Evolutionary conservation across 1,284 basidiomycete species (phyloP), one percentile per base, ranked within the genome.

Genomic region (Marasmius oreades): DNA sequence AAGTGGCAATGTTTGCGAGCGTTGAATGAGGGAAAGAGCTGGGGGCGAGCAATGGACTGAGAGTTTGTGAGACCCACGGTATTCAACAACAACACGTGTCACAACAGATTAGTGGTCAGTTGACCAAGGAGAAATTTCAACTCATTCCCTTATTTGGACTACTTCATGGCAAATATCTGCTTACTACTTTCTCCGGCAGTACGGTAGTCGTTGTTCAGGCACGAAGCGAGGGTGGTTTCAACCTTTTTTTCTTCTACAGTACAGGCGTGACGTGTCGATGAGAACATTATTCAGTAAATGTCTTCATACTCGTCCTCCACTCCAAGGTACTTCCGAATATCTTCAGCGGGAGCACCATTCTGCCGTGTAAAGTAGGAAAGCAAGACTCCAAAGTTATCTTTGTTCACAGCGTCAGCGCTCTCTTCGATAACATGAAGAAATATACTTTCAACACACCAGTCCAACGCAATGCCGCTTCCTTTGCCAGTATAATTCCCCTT

Each of bases 401-500:
- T 43, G n/a, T 48, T 16, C 28, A 37, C 36, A 3, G 22, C 28
- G 20, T 43, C 47, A 22, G 48, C 28, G n/a, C n/a, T n/a, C n/a
- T n/a, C n/a, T n/a, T n/a, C n/a, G n/a, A n/a, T n/a, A n/a, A n/a
- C n/a, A n/a, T n/a, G n/a, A n/a, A n/a, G n/a, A n/a, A n/a, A n/a
- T n/a, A n/a, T n/a, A n/a, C n/a, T n/a, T n/a, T n/a, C n/a, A n/a
- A 20, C 82, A 59, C 63, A 93, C 92, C 92, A 45, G 93, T 95
- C 91, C 92, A 94, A 10, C 92, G 82, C 34, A 86, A 68, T 6
- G 88, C 82, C 3, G 91, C 92, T 64, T 93, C 90, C 59, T 86
- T 89, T 5, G 89, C 90, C 3, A 93, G 76, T 37, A 80, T 77
- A 7, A 85, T 77, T 0, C 86, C 90, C 43, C 85, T 73, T 56